These are phyloP conservation scores for Leccinum longicurvipes DNA, from an alignment of 768 basidiomycete species.

Conservation along the genomic window DNA sequence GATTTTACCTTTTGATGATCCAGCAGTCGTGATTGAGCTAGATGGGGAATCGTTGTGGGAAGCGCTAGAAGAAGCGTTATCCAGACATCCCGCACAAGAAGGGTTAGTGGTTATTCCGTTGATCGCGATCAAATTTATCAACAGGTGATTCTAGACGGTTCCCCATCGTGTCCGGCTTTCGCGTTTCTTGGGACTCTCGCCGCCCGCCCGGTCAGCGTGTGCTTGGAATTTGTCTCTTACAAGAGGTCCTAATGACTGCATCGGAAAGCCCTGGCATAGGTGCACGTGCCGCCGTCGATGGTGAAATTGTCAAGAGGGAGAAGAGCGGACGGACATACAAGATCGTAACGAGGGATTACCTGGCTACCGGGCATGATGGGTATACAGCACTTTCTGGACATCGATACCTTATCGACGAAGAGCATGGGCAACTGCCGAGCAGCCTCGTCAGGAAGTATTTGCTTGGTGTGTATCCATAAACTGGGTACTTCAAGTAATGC, in stretches of 20 bases:
- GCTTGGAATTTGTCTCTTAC: slow-evolving; percentile 62
- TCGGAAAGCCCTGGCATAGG: slow-evolving; percentile 20
- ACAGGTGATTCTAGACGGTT: slow-evolving; percentile 59
- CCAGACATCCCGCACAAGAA: slow-evolving; percentile 86
- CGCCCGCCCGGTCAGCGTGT: slow-evolving; percentile 69
- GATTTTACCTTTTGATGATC: slow-evolving; percentile 86
- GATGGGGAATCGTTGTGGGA: slow-evolving; percentile 79
- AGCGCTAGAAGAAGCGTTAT: slow-evolving; percentile 67
- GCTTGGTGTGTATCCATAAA: slow-evolving; percentile 48
- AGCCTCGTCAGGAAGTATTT: slow-evolving; percentile 79
- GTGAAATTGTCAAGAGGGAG: slow-evolving; percentile 52
- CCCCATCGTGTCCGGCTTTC: slow-evolving; percentile 81
- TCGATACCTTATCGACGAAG: slow-evolving; percentile 77
- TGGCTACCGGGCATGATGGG: slow-evolving; percentile 84
- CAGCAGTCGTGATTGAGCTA: slow-evolving; percentile 75
- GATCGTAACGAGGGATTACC: slow-evolving; percentile 83
- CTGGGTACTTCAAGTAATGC: neutral
- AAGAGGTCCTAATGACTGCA: slow-evolving; percentile 27
- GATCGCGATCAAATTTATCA: neutral
- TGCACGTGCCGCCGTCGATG: slow-evolving; percentile 37
- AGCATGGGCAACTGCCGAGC: slow-evolving; percentile 76
- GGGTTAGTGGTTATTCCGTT: slow-evolving; percentile 49
- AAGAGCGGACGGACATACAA: slow-evolving; percentile 60
- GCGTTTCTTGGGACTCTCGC: slow-evolving; percentile 83
- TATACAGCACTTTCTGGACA: slow-evolving; percentile 64